Evolutionary conservation across 495 filamentous ascomycete species (phyloP).

Genomic region (Aspergillus avenaceus): DNA sequence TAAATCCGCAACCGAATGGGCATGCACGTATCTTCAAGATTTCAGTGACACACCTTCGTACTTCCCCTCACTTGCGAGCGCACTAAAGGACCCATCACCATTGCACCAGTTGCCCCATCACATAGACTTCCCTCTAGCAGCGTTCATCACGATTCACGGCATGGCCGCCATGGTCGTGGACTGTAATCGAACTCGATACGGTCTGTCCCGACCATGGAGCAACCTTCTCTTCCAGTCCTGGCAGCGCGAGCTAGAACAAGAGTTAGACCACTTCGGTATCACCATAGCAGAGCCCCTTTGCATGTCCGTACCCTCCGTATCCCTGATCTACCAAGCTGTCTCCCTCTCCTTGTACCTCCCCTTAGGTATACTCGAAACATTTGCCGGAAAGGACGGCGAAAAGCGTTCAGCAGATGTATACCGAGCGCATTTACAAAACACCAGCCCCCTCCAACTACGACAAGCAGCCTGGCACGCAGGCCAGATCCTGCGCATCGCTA

Average conservation of each 20-base stretch:
- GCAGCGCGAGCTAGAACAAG: constrained; percentile 45
- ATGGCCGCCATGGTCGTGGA: constrained; percentile 58
- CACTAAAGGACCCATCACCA: constrained; percentile 47
- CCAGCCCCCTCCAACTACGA: constrained; percentile 43
- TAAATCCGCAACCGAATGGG: constrained; percentile 52
- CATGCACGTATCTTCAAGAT: constrained; percentile 40
- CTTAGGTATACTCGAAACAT: constrained; percentile 60
- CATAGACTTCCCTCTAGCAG: constrained; percentile 48
- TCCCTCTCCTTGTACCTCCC: constrained; percentile 58
- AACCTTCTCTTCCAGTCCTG: constrained; percentile 47
- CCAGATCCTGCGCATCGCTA: constrained; percentile 53
- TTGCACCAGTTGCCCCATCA: constrained; percentile 33
- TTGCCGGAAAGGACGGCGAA: constrained; percentile 59
- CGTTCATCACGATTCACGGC: constrained; percentile 50
- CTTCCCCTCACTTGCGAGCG: constrained; percentile 45
- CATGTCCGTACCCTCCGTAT: constrained; percentile 23
- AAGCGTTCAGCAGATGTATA: constrained; percentile 54
- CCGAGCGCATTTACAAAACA: constrained; percentile 51
- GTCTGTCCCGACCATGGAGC: constrained; percentile 40
- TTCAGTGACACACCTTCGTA: constrained; percentile 20
- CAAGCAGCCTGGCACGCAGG: constrained; percentile 61
- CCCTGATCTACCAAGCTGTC: constrained; percentile 50
- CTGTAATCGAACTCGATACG: constrained; percentile 52
- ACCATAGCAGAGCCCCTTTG: constrained; percentile 23
- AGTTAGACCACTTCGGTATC: constrained; percentile 41